A percentile compares a stretch with the other conserved stretches of the same genome.
phyloP scores from a whole-genome alignment of 305 asterid genomes.

The Fraxinus paxiana region DNA sequence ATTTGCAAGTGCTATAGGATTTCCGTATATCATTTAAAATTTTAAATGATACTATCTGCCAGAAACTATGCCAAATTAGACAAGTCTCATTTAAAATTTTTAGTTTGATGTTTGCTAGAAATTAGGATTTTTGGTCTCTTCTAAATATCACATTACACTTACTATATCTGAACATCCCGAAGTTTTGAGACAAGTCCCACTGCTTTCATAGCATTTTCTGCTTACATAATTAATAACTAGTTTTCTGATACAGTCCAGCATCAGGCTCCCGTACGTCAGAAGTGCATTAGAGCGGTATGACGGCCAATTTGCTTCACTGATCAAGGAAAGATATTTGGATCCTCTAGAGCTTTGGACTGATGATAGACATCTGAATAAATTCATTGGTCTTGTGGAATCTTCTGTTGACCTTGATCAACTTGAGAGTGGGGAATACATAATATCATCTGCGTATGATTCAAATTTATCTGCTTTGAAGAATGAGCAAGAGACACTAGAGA shows the following conservation, averaged over 20 bases:
- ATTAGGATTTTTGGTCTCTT: conserved; percentile 13
- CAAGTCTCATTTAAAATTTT: neutral
- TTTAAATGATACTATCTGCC: neutral
- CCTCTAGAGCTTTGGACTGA: conserved; percentile 68
- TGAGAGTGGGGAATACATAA: conserved; percentile 96
- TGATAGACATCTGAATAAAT: conserved; percentile 79
- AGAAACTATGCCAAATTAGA: neutral
- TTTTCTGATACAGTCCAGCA: conserved; percentile 64
- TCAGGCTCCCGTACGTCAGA: conserved; percentile 80
- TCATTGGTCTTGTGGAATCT: conserved; percentile 90
- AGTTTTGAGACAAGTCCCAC: conserved; percentile 1
- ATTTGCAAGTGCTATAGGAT: neutral
- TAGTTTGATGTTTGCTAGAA: neutral
- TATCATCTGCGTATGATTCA: conserved; percentile 78
- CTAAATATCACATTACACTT: conserved; percentile 6
- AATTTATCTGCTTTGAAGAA: conserved; percentile 52
- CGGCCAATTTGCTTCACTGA: conserved; percentile 67
- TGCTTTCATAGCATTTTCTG: conserved; percentile 5
- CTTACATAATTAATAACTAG: conserved; percentile 6
- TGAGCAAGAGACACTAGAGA: conserved; percentile 75
- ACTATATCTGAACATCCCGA: neutral
- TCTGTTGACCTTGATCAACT: conserved; percentile 97
- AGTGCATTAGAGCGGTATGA: conserved; percentile 62
- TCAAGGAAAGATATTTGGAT: conserved; percentile 70
- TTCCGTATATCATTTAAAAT: neutral